These are phyloP conservation scores for Emericellopsis atlantica DNA, from an alignment of 2,329 filamentous ascomycete species.

Conservation along the genomic window DNA sequence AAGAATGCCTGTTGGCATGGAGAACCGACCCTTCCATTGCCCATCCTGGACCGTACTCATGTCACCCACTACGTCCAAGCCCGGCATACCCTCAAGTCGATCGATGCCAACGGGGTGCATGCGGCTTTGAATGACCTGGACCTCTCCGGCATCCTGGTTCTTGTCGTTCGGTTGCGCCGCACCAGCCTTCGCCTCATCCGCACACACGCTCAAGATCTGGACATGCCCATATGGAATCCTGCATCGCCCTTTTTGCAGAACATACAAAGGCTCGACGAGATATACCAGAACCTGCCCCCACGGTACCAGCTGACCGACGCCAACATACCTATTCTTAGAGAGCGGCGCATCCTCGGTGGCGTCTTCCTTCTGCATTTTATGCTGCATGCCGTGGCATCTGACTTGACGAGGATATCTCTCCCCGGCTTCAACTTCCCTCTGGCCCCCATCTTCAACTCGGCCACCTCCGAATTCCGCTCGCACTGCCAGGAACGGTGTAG, in stretches of 20 bases:
- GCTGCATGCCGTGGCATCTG: conserved; percentile 11
- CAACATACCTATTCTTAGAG: conserved; percentile 9
- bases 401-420: conserved; percentile 10
- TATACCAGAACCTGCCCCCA: conserved; percentile 8
- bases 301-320: conserved; percentile 9
- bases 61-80: conserved; percentile 1
- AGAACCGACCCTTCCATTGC: conserved; percentile 8
- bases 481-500: conserved; percentile 9
- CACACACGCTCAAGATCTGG: conserved; percentile 3
- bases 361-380: conserved; percentile 12
- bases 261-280: conserved; percentile 8
- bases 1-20: conserved; percentile 10
- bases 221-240: conserved; percentile 5
- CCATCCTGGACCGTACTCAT: conserved; percentile 8
- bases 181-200: conserved; percentile 9
- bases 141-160: conserved; percentile 5
- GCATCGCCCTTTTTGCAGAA: conserved; percentile 7
- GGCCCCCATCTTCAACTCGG: conserved; percentile 8
- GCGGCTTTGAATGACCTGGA: conserved; percentile 6
- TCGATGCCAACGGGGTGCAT: conserved; percentile 5
- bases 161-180: conserved; percentile 8
- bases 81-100: conserved; percentile 3
- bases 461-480: conserved; percentile 7
- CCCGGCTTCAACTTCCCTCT: conserved; percentile 13
- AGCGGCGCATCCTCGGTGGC: conserved; percentile 7